Base-by-base conservation (phyloP, 139 green algal species). In the Zygnema circumcarinatum region DNA sequence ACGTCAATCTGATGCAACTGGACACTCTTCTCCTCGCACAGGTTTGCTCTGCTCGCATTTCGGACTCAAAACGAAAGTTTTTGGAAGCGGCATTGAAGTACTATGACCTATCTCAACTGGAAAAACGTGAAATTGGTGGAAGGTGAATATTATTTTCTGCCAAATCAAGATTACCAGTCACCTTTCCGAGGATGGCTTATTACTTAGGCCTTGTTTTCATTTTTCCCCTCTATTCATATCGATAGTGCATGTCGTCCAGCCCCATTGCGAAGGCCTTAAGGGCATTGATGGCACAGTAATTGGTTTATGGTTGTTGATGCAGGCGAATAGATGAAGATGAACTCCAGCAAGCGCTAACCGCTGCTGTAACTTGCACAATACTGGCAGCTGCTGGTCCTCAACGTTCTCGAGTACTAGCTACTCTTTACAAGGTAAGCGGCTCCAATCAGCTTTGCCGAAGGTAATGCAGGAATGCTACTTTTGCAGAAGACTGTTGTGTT, bases 61-160 rank as follows among this genome's bases (percentile, higher is more conserved):
- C 98, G 40, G 97, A 99, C 89, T 92, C 94, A 79, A 99, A 99
- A 92, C 90, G 97, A 25, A 94, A 94, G 74, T 99, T 98, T 89
- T 88, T 98, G 62, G 95, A 99, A 79, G 96, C 96, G 0, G 94
- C 95, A 3, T 87, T 94, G 11, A 92, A 94, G 31, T 98, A 97
- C 94, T 98, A 98, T 85, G 95, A 97, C 62, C 90, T 98, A 1
- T 93, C 86, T 39, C 94, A 97, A 87, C 72, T 90, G 21, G 74
- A 91, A 22, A 89, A 90, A 81, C 33, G 67, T 29, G 47, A 84
- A 21, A 31, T 79, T 36, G 69, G 47, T 68, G 87, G 81, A 67
- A 89, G 83, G 81, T 78, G 79, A 88, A 56, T 67, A 68, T 0
- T 16, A 39, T 41, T 78, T 41, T 78, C 69, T 25, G 47, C n/a